Evolutionary conservation across 208 protist genomes (phyloP), one percentile per base, ranked within the genome.

Genomic region (Crithidia thermophila): DNA sequence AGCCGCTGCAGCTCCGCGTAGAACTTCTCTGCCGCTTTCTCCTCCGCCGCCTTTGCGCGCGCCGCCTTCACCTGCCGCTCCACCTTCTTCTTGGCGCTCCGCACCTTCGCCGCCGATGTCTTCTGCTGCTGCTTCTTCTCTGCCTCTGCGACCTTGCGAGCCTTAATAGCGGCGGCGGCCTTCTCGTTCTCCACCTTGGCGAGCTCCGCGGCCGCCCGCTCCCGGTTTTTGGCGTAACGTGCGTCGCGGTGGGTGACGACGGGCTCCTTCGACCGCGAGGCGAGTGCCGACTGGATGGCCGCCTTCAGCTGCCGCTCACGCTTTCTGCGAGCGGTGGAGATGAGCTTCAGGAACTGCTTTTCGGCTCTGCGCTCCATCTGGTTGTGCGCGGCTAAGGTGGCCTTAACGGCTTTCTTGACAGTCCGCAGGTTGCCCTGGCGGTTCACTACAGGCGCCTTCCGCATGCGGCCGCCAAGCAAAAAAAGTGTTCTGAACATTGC

Each of bases 161-260:
- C 30, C 6, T 31, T 18, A 0, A 39, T 1, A 4, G 58, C 52
- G 13, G 33, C 40, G 3, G 28, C 25, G 16, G 34, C 59, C 39
- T 33, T 37, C 20, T 62, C 66, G 3, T 30, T 36, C 20, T 69
- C 52, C 18, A 65, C 33, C 37, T 55, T 58, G 21, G 39, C 51
- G 30, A 67, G 42, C n/a, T 80, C 61, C 40, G 55, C 71, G 11
- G 10, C 25, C 5, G 69, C 69, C 14, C 34, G 57, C 6, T 18
- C 13, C 16, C 59, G 58, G 49, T 74, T 63, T 25, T 34, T 51
- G 21, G 56, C 66, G 46, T 75, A 75, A 21, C 36, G 60, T 1
- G 33, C 43, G 56, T 56, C 20, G 20, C 51, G 55, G 25, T 50
- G 57, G 5, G 18, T 33, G 3, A 21, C 31, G 18, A 25, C 45